Evolutionary conservation across 2,329 filamentous ascomycete genomes (phyloP).

Genomic region (Akanthomyces dipterigenus): DNA sequence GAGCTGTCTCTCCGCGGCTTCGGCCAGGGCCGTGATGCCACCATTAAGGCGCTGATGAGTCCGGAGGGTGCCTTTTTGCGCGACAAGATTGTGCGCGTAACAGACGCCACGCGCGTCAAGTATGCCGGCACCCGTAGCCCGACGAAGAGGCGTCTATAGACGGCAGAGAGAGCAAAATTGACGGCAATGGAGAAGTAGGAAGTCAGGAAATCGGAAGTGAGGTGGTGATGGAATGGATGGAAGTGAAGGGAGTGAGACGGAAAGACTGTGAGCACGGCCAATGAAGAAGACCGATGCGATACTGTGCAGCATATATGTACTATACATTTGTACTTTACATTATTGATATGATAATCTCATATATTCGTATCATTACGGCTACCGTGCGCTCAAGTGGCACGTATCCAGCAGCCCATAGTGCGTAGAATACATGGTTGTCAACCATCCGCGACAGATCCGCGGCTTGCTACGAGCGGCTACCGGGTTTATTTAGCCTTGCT

Average conservation of each 20-base stretch:
- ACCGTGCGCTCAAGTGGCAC: neutral
- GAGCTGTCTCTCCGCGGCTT: constrained; percentile 83
- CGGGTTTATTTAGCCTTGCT: constrained; percentile 3
- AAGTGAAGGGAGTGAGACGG: too few species aligned
- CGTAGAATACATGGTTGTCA: neutral
- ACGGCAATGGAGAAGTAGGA: too few species aligned
- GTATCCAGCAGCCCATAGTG: neutral
- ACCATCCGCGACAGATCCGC: neutral
- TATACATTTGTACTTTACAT: constrained; percentile 7
- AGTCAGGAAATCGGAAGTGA: too few species aligned
- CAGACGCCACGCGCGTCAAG: constrained; percentile 84
- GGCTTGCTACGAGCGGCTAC: neutral
- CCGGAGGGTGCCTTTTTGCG: constrained; percentile 73
- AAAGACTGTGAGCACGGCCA: neutral
- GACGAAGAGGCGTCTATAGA: constrained; percentile 69
- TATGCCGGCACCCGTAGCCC: constrained; percentile 89
- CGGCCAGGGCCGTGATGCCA: constrained; percentile 79
- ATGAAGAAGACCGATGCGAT: constrained; percentile 4
- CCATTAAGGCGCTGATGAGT: constrained; percentile 82
- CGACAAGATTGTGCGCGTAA: constrained; percentile 68
- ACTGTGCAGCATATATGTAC: constrained; percentile 6
- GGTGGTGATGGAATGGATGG: too few species aligned
- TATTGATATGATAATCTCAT: neutral
- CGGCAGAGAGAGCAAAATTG: neutral
- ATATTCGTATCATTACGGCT: neutral